Base-by-base conservation (phyloP, 2,329 filamentous ascomycete species). In the Teratosphaeria epicoccoides region DNA sequence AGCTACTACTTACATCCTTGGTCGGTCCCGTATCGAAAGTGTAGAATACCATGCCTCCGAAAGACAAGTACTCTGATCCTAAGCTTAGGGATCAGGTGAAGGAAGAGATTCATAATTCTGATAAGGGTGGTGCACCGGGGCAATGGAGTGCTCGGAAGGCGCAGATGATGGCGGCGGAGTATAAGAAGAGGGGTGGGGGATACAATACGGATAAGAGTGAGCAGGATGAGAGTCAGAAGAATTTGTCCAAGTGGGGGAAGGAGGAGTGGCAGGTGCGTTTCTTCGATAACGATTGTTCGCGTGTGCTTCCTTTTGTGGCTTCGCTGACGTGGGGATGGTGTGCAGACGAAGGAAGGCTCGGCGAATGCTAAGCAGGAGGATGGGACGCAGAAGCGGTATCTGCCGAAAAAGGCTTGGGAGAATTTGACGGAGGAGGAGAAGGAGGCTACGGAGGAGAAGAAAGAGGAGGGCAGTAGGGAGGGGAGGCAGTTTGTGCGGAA, bases 91-190 rank as follows among this genome's bases (percentile, higher is more conserved):
- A 75, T 44, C 57, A 75, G 55, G 64, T 75, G 54, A 75, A 76
- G 59, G 64, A 74, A 50, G 72, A 75, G 54, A 67, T 76, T 45
- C 66, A 75, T 45, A 56, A 68, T 4, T 56, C 68, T 43, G 72
- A 73, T 55, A 76, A 76, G 55, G 73, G 73, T 33, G 73, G 73
- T 9, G 69, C 68, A 28, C 72, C 73, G 12, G 72, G 73, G 2
- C 71, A 76, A 66, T 75, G 73, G 73, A 73, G 71, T 45, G 73
- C 73, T 3, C 65, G 72, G 24, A 76, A 75, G 64, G 71, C 70
- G 2, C 71, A 74, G 64, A 68, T 74, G 65, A 74, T 71, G 68
- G 71, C 71, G 6, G 60, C 66, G 0, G 71, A 72, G 53, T 75
- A 75, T 59, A 76, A 76, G 60, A 73, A 71, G 51, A 70, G 72